These are phyloP conservation scores for Tricholoma matsutake DNA, from an alignment of 768 basidiomycete genomes.

Conservation along the genomic window DNA sequence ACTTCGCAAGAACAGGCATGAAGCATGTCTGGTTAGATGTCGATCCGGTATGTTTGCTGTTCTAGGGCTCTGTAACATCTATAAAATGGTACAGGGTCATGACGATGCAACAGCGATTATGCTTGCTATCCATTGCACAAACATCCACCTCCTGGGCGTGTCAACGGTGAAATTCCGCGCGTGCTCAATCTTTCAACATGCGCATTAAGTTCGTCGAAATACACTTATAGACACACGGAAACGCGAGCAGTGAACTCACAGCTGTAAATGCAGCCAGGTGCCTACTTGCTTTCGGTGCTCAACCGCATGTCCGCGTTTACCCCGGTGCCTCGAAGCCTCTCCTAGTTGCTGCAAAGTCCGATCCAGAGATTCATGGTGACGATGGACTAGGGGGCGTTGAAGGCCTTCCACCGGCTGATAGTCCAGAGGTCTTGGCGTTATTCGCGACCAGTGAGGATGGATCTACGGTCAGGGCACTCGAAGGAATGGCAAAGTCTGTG, in stretches of 20 bases:
- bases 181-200: not conserved
- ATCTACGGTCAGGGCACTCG: slow-evolving; percentile 49
- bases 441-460: slow-evolving; percentile 45
- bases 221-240: slow-evolving; percentile 69
- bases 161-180: slow-evolving; percentile 57
- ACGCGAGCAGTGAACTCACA: slow-evolving; percentile 60
- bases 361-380: slow-evolving; percentile 76
- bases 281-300: slow-evolving; percentile 70
- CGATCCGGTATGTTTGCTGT: slow-evolving; percentile 51
- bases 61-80: not conserved
- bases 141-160: slow-evolving; percentile 73
- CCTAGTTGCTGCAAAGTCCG: slow-evolving; percentile 56
- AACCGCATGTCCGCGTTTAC: slow-evolving; percentile 54
- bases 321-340: slow-evolving; percentile 72
- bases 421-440: slow-evolving; percentile 46
- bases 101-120: slow-evolving; percentile 87
- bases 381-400: slow-evolving; percentile 86
- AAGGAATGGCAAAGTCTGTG: slow-evolving; percentile 64
- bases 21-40: slow-evolving; percentile 60
- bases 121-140: slow-evolving; percentile 63
- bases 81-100: slow-evolving; percentile 56
- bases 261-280: slow-evolving; percentile 74
- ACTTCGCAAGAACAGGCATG: slow-evolving; percentile 11
- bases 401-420: slow-evolving; percentile 56
- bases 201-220: not conserved